phyloP scores from a whole-genome alignment of 2,329 filamentous ascomycete genomes.

The Fusarium setosum region DNA sequence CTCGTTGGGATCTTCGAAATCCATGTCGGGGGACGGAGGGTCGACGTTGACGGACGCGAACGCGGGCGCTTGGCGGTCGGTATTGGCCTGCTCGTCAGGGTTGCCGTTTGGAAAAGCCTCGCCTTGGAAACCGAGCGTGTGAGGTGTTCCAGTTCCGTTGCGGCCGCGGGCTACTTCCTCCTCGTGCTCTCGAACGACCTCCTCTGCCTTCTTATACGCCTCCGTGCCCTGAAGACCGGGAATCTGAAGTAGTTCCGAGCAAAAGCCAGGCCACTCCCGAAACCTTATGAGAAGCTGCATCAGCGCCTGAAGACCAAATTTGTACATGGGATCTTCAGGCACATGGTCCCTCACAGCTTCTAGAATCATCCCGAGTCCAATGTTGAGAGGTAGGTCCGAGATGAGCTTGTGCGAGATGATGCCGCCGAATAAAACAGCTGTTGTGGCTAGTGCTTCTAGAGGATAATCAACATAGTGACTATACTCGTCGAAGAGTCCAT shows the following conservation, averaged over 20 bases:
- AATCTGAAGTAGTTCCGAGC: constrained; percentile 84
- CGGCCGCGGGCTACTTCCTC: constrained; percentile 68
- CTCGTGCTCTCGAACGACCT: constrained; percentile 77
- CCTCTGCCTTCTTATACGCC: constrained; percentile 84
- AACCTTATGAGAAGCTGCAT: constrained; percentile 88
- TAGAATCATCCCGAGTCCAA: constrained; percentile 97
- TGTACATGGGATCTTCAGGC: constrained; percentile 92
- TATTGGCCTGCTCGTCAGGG: constrained; percentile 68
- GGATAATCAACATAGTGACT: constrained; percentile 96
- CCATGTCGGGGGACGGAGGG: constrained; percentile 68
- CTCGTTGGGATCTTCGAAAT: constrained; percentile 85
- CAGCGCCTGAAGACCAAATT: constrained; percentile 95
- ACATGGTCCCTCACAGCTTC: constrained; percentile 90
- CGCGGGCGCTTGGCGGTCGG: constrained; percentile 73
- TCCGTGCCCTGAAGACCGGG: constrained; percentile 86
- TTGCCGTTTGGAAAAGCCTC: constrained; percentile 77
- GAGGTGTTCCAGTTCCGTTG: constrained; percentile 59
- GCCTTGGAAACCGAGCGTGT: constrained; percentile 50
- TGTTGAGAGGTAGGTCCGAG: constrained; percentile 88
- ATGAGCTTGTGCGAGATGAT: constrained; percentile 96
- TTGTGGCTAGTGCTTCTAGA: constrained; percentile 93
- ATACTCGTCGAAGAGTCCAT: constrained; percentile 97
- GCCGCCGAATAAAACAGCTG: constrained; percentile 94
- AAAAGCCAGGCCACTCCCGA: constrained; percentile 95
- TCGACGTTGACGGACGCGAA: constrained; percentile 86